phyloP scores from a whole-genome alignment of 371 early-diverging fungal genomes.

The Apophysomyces ossiformis region DNA sequence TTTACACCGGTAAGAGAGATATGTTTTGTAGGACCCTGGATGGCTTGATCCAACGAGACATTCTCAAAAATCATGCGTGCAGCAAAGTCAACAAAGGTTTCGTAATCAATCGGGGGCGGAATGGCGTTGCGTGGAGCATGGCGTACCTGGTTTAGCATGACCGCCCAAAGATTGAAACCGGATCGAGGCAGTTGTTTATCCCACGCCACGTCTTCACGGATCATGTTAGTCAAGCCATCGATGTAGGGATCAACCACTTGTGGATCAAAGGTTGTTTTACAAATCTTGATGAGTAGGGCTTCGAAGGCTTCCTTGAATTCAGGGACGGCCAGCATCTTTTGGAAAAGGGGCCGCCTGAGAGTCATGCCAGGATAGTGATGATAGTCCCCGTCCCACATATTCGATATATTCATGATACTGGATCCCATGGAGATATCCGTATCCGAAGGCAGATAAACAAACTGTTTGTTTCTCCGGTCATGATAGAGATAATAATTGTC shows the following conservation, averaged over 20 bases:
- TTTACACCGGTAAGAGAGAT: conserved; percentile 21
- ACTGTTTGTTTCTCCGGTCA: conserved; percentile 11
- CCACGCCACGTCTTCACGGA: conserved; percentile 26
- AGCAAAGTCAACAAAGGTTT: not conserved
- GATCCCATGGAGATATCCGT: conserved; percentile 37
- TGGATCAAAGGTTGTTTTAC: conserved; percentile 21
- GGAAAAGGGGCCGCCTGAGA: conserved; percentile 19
- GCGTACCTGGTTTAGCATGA: not conserved
- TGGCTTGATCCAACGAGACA: conserved; percentile 20
- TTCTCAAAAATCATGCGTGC: conserved; percentile 12
- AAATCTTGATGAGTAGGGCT: conserved; percentile 18
- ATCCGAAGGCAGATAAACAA: conserved; percentile 38
- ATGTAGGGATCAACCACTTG: conserved; percentile 16
- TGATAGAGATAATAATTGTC: conserved; percentile 36
- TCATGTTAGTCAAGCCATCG: conserved; percentile 21
- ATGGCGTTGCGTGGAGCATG: too few relatives aligned
- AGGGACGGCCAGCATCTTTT: conserved; percentile 17
- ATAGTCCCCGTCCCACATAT: conserved; percentile 37
- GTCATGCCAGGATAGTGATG: conserved; percentile 27
- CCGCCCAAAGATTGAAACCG: not conserved
- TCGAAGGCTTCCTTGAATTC: conserved; percentile 33
- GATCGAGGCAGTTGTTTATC: conserved; percentile 16
- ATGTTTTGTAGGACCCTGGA: conserved; percentile 18
- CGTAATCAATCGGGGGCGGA: not conserved
- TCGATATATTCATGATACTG: conserved; percentile 13